Evolutionary conservation across 805 yeast genomes (phyloP).

Genomic region (Candida piceae): DNA sequence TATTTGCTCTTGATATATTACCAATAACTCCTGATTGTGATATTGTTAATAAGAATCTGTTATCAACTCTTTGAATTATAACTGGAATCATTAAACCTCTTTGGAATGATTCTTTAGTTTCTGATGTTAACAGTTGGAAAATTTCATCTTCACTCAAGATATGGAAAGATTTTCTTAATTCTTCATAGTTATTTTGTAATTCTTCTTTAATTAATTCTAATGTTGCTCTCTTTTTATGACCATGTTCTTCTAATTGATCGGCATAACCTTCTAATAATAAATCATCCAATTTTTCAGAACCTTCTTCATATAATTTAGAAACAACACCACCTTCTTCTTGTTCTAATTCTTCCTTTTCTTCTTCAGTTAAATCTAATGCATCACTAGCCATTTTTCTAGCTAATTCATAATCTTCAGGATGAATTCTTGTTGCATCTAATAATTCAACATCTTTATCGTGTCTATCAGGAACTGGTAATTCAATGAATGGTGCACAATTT

Average conservation of each 20-base stretch:
- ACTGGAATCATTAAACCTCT: constrained; percentile 74
- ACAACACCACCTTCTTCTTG: constrained; percentile 76
- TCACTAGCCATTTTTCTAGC: constrained; percentile 98
- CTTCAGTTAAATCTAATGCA: constrained; percentile 94
- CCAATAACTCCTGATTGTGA: constrained; percentile 53
- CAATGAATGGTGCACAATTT: constrained; percentile 87
- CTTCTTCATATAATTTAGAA: constrained; percentile 64
- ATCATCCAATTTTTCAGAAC: constrained; percentile 73
- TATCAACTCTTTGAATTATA: constrained; percentile 57
- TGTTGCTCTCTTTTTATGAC: constrained; percentile 71
- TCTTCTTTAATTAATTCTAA: constrained; percentile 82
- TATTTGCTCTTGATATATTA: constrained; percentile 27
- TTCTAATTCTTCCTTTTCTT: constrained; percentile 71
- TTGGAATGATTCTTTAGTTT: constrained; percentile 61
- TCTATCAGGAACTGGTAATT: constrained; percentile 60
- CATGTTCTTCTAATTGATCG: constrained; percentile 75
- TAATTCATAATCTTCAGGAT: constrained; percentile 94
- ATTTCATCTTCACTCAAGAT: constrained; percentile 62
- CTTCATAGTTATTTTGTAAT: constrained; percentile 82
- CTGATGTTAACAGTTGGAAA: constrained; percentile 88
- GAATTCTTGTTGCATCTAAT: constrained; percentile 92
- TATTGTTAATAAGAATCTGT: constrained; percentile 32
- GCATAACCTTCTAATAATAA: constrained; percentile 89
- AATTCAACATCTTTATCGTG: constrained; percentile 64
- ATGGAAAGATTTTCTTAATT: constrained; percentile 71